These are phyloP conservation scores for Yamadazyma dushanensis DNA, from an alignment of 1,139 yeast genomes.

Conservation along the genomic window DNA sequence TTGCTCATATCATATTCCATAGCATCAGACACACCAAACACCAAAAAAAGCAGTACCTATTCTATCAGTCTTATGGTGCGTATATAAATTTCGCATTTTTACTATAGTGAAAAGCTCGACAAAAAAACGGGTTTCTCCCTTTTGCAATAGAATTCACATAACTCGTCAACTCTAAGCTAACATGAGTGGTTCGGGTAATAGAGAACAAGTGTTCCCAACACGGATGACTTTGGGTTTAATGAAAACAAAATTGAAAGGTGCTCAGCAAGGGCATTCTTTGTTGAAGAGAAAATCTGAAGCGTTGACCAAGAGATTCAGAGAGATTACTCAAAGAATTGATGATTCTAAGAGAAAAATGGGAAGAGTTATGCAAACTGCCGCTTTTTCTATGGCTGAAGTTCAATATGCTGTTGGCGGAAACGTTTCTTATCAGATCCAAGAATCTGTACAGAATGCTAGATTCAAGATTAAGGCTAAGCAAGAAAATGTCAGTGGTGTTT, in stretches of 20 bases:
- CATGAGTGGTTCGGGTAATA: constrained; percentile 53
- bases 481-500: constrained; percentile 95
- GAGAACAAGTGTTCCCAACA: constrained; percentile 92
- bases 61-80: no score
- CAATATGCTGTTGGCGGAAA: constrained; percentile 96
- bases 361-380: constrained; percentile 96
- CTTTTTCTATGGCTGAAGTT: constrained; percentile 95
- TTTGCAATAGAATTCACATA: neutral
- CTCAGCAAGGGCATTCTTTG: constrained; percentile 92
- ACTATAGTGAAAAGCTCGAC: constrained; percentile 2
- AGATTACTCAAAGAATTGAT: constrained; percentile 89
- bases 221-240: constrained; percentile 95
- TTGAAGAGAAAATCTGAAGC: constrained; percentile 97
- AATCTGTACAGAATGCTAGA: constrained; percentile 86
- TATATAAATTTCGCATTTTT: constrained; percentile 4
- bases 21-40: neutral
- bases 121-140: constrained; percentile 7
- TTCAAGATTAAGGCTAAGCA: constrained; percentile 89
- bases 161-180: neutral
- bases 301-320: constrained; percentile 91
- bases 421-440: constrained; percentile 93
- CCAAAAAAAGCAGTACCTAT: no score
- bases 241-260: constrained; percentile 96
- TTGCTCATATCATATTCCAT: constrained; percentile 1
- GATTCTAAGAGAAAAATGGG: constrained; percentile 98